Percentiles rank a stretch among this genome's conserved stretches.
Conservation (phyloP, 805 yeast species). For the Starmerella roubikii region DNA sequence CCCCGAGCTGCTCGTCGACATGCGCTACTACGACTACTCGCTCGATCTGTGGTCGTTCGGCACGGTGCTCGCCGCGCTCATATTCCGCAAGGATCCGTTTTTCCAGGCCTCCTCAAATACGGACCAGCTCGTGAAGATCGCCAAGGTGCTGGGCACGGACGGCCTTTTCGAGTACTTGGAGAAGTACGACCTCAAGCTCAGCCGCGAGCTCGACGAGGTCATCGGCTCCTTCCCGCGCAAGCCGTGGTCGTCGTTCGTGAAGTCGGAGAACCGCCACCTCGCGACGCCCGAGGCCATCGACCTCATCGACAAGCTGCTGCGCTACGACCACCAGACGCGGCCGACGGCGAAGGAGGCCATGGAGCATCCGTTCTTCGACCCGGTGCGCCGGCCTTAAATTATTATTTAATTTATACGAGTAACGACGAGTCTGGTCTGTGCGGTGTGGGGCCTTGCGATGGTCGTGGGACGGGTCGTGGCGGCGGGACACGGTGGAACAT, state of each 20-base stretch:
- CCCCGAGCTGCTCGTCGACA: slow-evolving; percentile 75
- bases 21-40: slow-evolving; percentile 74
- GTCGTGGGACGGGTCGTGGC: no score
- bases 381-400: no score
- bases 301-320: slow-evolving; percentile 55
- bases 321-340: slow-evolving; percentile 79
- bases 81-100: slow-evolving; percentile 80
- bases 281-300: slow-evolving; percentile 61
- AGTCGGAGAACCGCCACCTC: slow-evolving; percentile 52
- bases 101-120: slow-evolving; percentile 86
- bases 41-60: slow-evolving; percentile 86
- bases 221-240: slow-evolving; percentile 56
- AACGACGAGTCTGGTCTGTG: no score
- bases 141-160: slow-evolving; percentile 73
- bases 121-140: slow-evolving; percentile 83
- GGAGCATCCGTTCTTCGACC: slow-evolving; percentile 55
- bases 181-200: slow-evolving; percentile 56
- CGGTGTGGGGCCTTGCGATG: no score
- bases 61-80: slow-evolving; percentile 79
- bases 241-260: slow-evolving; percentile 77
- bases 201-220: slow-evolving; percentile 68
- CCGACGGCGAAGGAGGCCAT: slow-evolving; percentile 81
- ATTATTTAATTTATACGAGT: no score
- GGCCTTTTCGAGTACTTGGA: slow-evolving; percentile 51
- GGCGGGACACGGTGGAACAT: no score